A percentile compares a stretch with the other conserved stretches of the same genome.
Evolutionary conservation across 2,329 filamentous ascomycete species (phyloP).

Genomic region (Paecilomyces sp.): DNA sequence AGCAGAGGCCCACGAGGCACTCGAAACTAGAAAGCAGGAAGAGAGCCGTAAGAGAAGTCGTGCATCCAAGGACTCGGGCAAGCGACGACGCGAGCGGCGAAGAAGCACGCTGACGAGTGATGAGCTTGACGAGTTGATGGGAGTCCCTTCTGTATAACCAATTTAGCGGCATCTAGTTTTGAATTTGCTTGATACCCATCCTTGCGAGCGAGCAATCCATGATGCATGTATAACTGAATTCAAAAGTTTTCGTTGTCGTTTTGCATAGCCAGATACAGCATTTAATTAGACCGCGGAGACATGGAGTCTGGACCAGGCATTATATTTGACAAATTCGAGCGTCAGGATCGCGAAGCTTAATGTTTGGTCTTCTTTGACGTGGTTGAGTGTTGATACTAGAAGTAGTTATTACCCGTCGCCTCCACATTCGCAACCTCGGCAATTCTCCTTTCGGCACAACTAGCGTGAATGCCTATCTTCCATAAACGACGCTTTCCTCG

Average conservation of each 20-base stretch:
- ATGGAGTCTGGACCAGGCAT: background rate
- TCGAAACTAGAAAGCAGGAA: conserved; percentile 23
- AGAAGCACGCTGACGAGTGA: conserved; percentile 40
- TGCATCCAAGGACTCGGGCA: conserved; percentile 3
- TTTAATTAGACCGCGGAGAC: background rate
- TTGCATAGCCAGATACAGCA: background rate
- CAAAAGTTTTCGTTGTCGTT: background rate
- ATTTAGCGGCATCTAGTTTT: background rate
- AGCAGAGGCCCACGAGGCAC: conserved; percentile 34
- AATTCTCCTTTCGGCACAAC: background rate
- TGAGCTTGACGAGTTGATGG: conserved; percentile 36
- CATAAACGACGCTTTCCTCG: background rate
- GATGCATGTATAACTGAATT: background rate
- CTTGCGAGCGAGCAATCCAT: background rate
- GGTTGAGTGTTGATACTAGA: background rate
- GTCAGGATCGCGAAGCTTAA: background rate
- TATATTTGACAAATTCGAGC: background rate
- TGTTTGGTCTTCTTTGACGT: background rate
- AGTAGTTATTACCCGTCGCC: background rate
- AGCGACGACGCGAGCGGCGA: conserved; percentile 20
- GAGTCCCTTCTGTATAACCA: conserved; percentile 13
- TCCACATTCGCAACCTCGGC: background rate
- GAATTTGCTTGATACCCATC: background rate
- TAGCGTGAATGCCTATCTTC: background rate
- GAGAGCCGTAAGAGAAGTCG: conserved; percentile 29